Evolutionary conservation across 2,329 filamentous ascomycete genomes (phyloP).

Genomic region (Aspergillus pseudotamarii): DNA sequence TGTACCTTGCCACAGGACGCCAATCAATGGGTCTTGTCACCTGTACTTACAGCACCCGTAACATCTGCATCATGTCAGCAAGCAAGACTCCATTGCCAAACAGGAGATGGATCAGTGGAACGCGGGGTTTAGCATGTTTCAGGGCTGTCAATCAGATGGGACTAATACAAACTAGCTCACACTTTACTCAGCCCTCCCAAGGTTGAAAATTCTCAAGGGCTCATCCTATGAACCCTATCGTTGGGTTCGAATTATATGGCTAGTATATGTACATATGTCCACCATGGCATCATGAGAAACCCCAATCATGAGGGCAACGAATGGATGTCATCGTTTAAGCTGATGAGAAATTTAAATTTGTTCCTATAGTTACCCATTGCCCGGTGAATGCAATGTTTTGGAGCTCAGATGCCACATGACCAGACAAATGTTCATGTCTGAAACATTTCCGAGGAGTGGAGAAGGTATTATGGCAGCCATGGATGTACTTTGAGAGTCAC

Average conservation of each 20-base stretch:
- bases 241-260: neutral
- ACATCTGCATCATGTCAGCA: neutral
- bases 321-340: neutral
- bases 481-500: neutral
- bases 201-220: neutral
- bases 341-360: neutral
- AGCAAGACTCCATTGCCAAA: neutral
- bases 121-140: slow-evolving; percentile 10
- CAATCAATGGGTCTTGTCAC: neutral
- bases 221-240: neutral
- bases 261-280: neutral
- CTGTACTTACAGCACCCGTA: neutral
- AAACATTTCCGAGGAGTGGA: neutral
- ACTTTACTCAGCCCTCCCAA: neutral
- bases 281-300: neutral
- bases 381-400: neutral
- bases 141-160: slow-evolving; percentile 1
- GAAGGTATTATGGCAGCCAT: neutral
- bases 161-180: neutral
- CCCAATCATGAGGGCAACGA: neutral
- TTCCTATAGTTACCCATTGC: neutral
- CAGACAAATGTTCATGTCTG: neutral
- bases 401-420: neutral
- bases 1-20: neutral
- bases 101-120: neutral